Base-by-base conservation (phyloP, 148 eudicot genomes). In the Chenopodium formosanum region DNA sequence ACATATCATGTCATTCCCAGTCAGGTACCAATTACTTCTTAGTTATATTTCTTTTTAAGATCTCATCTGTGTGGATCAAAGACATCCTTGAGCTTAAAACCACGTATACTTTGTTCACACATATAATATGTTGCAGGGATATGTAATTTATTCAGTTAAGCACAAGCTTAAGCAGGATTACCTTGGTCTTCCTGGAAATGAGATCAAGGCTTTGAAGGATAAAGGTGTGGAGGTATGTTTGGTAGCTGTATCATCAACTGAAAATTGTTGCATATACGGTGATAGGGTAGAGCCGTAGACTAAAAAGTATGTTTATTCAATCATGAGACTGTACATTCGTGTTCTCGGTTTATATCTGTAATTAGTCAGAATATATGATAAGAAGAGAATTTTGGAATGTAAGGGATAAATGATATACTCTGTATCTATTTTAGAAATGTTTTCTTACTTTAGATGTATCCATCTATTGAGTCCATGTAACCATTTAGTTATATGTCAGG, bases 101-200 rank as follows among this genome's bases (percentile, higher is more conserved):
- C 32, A 37, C 22, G 34, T 75, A 31, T 75, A 63, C 78, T 23
- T 50, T 9, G 44, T 60, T 71, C 70, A 73, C 0, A 20, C 46
- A 12, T 86, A 60, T 64, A 40, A 9, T 78, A 14, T 84, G 62
- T 78, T 85, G 78, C 90, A 96, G 97, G 99, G 99, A 66, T 95
- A 93, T 87, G 68, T 95, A 78, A 74, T 93, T 73, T 95, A 93
- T 88, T 89, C 96, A 31, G 83, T 88, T 29, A 92, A 78, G 79
- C 89, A 93, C 76, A 95, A 95, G 88, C 97, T 94, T 67, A 95
- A 92, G 89, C 88, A 85, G 80, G 91, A 93, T 84, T 95, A 92
- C 82, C 17, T 85, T 82, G 97, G 99, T 62, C 90, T 90, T 40
- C 83, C 97, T 40, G 91, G 90, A 32, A 86, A 86, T 77, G 94